phyloP scores from a whole-genome alignment of 2,329 filamentous ascomycete genomes.

The Cladophialophora bantiana region DNA sequence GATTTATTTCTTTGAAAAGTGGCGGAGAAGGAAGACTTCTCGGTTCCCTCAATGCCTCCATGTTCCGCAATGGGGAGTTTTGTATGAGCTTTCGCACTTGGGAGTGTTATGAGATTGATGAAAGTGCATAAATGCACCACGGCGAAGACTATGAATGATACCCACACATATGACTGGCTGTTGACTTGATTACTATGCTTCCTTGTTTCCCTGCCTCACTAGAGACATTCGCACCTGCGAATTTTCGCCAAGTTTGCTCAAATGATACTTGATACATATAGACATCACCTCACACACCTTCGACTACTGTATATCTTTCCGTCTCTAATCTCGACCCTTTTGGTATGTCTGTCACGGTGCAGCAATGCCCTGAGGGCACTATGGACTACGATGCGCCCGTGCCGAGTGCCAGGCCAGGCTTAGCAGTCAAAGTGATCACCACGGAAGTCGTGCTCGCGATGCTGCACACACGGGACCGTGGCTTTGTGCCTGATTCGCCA shows the following conservation, averaged over 20 bases:
- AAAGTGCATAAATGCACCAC: slow-evolving; percentile 1
- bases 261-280: not conserved
- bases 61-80: not conserved
- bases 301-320: not conserved
- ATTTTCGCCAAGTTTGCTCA: not conserved
- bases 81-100: not conserved
- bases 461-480: slow-evolving; percentile 11
- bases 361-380: not conserved
- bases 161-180: not conserved
- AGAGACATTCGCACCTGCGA: not conserved
- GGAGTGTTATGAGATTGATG: not conserved
- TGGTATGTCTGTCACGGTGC: not conserved
- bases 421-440: not conserved
- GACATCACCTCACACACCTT: not conserved
- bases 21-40: not conserved
- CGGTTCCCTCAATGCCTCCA: not conserved
- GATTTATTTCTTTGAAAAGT: slow-evolving; percentile 31
- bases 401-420: not conserved
- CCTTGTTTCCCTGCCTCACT: not conserved
- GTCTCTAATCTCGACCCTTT: not conserved
- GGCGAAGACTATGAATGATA: slow-evolving; percentile 4
- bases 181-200: not conserved
- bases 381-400: not conserved
- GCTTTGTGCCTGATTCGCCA: not conserved
- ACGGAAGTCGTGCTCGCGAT: slow-evolving; percentile 5